phyloP scores from a whole-genome alignment of 2,329 filamentous ascomycete species.

The Pseudofabraea citricarpa region DNA sequence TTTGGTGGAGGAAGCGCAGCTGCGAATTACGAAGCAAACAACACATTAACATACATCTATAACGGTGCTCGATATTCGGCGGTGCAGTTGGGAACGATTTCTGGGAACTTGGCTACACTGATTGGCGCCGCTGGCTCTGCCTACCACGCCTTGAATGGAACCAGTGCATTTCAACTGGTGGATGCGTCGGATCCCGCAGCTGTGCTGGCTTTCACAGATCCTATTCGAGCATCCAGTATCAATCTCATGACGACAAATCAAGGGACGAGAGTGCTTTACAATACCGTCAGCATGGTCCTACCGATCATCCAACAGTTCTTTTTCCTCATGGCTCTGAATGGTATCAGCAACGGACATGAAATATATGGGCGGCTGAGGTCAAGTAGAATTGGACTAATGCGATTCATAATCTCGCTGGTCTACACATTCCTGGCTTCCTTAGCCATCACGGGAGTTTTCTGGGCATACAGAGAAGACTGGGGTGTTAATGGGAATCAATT shows the following conservation, averaged over 20 bases:
- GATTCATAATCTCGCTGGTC: constrained; percentile 22
- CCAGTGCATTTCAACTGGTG: constrained; percentile 14
- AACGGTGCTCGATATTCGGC: constrained; percentile 33
- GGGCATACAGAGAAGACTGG: constrained; percentile 40
- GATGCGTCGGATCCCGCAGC: constrained; percentile 21
- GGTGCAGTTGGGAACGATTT: constrained; percentile 23
- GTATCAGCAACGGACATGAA: constrained; percentile 22
- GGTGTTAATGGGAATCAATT: constrained; percentile 46
- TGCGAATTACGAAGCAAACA: constrained; percentile 26
- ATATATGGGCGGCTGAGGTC: constrained; percentile 16
- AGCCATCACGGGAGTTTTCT: constrained; percentile 35
- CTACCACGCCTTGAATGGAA: constrained; percentile 21
- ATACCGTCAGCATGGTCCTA: constrained; percentile 35
- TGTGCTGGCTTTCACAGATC: constrained; percentile 29
- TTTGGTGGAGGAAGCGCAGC: constrained; percentile 20
- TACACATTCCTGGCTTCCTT: constrained; percentile 33
- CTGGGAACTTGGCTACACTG: constrained; percentile 25
- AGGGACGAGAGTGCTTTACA: constrained; percentile 29
- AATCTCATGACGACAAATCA: constrained; percentile 31
- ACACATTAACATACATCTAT: constrained; percentile 31
- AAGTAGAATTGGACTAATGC: constrained; percentile 22
- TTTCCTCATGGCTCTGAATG: constrained; percentile 24
- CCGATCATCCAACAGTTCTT: constrained; percentile 29
- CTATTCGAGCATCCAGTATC: constrained; percentile 24
- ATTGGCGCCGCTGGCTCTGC: constrained; percentile 19